These are phyloP conservation scores for Aegilops speltoides DNA, from an alignment of 176 grass and related monocot species.

Conservation along the genomic window DNA sequence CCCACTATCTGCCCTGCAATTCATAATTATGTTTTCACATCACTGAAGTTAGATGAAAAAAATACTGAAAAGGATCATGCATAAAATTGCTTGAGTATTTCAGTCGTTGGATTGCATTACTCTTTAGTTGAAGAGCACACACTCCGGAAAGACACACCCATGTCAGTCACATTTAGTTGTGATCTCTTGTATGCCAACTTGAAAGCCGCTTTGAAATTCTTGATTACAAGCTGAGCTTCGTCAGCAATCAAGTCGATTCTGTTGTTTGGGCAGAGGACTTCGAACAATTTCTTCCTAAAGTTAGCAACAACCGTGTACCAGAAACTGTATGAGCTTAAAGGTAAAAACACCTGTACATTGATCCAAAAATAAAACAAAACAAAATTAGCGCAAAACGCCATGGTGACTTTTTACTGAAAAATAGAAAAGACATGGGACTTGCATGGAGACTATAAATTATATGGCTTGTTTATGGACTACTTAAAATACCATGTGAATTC, in stretches of 20 bases:
- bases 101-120: not conserved
- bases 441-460: too few relatives aligned
- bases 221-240: not conserved
- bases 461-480: too few relatives aligned
- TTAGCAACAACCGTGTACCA: too few relatives aligned
- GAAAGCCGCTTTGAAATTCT: not conserved
- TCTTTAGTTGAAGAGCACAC: not conserved
- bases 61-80: not conserved
- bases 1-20: not conserved
- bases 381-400: too few relatives aligned
- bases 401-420: too few relatives aligned
- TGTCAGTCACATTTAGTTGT: not conserved
- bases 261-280: not conserved
- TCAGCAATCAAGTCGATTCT: not conserved
- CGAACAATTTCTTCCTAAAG: too few relatives aligned
- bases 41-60: not conserved
- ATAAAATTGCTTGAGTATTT: not conserved
- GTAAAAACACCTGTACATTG: too few relatives aligned
- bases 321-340: too few relatives aligned
- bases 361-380: too few relatives aligned
- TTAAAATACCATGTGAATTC: too few relatives aligned
- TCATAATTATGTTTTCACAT: not conserved
- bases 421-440: too few relatives aligned
- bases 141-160: not conserved
- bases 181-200: not conserved